Percentiles rank a stretch among this genome's conserved stretches.
phyloP scores from a whole-genome alignment of 2,329 filamentous ascomycete genomes.

The Epichloe glyceriae region DNA sequence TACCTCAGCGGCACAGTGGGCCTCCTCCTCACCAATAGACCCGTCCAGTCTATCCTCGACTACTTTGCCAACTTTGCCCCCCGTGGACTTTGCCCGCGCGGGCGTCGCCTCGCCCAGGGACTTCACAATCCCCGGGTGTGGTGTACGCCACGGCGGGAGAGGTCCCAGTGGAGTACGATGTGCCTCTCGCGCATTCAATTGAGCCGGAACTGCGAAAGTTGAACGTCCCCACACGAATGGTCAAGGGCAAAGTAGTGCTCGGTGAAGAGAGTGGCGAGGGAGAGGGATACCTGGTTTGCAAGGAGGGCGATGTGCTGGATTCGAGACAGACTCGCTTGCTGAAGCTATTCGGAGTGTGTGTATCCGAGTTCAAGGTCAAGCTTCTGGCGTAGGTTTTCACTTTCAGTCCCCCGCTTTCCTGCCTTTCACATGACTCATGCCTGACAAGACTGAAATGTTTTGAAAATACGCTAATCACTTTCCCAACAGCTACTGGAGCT shows the following conservation, averaged over 20 bases:
- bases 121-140: conserved; percentile 71
- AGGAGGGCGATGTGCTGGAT: conserved; percentile 73
- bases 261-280: conserved; percentile 40
- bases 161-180: conserved; percentile 66
- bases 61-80: conserved; percentile 60
- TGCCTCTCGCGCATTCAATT: conserved; percentile 73
- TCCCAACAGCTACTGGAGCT: conserved; percentile 43
- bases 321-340: conserved; percentile 84
- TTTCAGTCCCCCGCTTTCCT: background rate
- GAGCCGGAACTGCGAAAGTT: conserved; percentile 85
- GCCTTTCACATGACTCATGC: background rate
- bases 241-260: conserved; percentile 77
- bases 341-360: conserved; percentile 84
- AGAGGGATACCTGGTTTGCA: conserved; percentile 64
- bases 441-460: background rate
- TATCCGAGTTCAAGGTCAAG: conserved; percentile 80
- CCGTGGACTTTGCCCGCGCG: conserved; percentile 83
- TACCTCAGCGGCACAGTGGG: conserved; percentile 75
- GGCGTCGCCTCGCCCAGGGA: conserved; percentile 61
- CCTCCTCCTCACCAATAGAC: conserved; percentile 76
- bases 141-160: conserved; percentile 74
- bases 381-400: conserved; percentile 52
- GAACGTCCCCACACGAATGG: conserved; percentile 77
- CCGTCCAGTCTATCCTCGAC: conserved; percentile 49
- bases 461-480: background rate